Evolutionary conservation across 768 basidiomycete genomes (phyloP).

Genomic region (Mycena polygramma): DNA sequence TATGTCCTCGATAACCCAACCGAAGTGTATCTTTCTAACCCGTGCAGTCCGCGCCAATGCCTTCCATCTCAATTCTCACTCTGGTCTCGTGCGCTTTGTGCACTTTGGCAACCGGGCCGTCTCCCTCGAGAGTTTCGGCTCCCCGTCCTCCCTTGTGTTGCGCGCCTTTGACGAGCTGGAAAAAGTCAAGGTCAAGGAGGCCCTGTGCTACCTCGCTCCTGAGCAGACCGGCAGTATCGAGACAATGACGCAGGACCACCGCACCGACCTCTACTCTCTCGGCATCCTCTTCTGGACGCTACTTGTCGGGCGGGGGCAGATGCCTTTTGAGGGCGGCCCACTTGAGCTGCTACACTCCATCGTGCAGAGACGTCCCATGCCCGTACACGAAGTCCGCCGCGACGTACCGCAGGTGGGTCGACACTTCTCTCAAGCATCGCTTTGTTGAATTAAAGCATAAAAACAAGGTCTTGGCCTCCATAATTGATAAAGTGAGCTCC

Average conservation of each 20-base stretch:
- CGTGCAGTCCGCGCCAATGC: conserved; percentile 77
- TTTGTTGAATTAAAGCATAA: not conserved
- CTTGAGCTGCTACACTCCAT: conserved; percentile 78
- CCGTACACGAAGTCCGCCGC: conserved; percentile 79
- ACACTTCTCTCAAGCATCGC: not conserved
- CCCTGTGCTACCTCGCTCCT: conserved; percentile 80
- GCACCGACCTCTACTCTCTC: conserved; percentile 81
- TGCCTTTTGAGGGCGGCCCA: conserved; percentile 72
- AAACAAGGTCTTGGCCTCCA: conserved; percentile 59
- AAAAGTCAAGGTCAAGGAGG: conserved; percentile 81
- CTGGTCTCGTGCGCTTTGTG: conserved; percentile 76
- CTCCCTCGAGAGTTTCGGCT: conserved; percentile 78
- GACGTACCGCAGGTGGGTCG: conserved; percentile 74
- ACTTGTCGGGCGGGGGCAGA: conserved; percentile 75
- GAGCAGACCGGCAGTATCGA: conserved; percentile 84
- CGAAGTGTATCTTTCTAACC: conserved; percentile 6
- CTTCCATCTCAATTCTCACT: conserved; percentile 79
- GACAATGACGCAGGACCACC: conserved; percentile 77
- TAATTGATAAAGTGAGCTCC: conserved; percentile 72
- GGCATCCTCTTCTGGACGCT: conserved; percentile 83
- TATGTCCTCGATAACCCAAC: conserved; percentile 36
- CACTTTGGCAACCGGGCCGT: conserved; percentile 83
- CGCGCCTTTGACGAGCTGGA: conserved; percentile 71
- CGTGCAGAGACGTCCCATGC: conserved; percentile 80
- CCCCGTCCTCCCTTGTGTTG: conserved; percentile 77